Conservation (phyloP, 2,329 filamentous ascomycete species). For the Diaporthe batatas region DNA sequence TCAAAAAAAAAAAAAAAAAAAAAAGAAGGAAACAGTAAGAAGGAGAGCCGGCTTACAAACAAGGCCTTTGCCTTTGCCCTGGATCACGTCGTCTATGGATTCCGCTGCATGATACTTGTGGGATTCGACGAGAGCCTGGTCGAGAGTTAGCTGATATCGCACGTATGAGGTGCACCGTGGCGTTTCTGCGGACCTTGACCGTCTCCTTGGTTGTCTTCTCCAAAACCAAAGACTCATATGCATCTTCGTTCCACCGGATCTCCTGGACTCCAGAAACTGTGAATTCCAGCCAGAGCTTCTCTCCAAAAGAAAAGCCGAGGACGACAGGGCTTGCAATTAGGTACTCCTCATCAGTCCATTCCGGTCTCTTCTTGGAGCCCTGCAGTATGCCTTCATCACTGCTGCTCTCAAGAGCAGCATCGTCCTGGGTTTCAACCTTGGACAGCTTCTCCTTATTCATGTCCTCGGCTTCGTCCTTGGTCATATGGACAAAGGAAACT, state of each 20-base stretch:
- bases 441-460: slow-evolving; percentile 67
- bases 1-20: no score
- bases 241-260: slow-evolving; percentile 86
- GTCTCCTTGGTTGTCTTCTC: slow-evolving; percentile 72
- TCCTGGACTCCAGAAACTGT: slow-evolving; percentile 83
- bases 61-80: slow-evolving; percentile 88
- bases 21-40: not conserved
- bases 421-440: slow-evolving; percentile 56
- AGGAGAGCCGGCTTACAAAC: slow-evolving; percentile 64
- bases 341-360: slow-evolving; percentile 86
- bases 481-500: slow-evolving; percentile 51
- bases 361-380: slow-evolving; percentile 55
- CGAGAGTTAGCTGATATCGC: not conserved
- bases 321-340: slow-evolving; percentile 87
- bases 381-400: slow-evolving; percentile 47
- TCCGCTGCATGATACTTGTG: slow-evolving; percentile 86
- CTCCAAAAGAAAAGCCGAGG: slow-evolving; percentile 86
- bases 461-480: slow-evolving; percentile 53
- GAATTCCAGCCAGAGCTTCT: slow-evolving; percentile 93
- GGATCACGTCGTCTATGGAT: slow-evolving; percentile 85
- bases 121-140: slow-evolving; percentile 80
- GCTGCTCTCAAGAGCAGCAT: slow-evolving; percentile 42
- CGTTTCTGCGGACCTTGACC: slow-evolving; percentile 65
- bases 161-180: not conserved
- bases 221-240: slow-evolving; percentile 86